Percentiles rank a stretch among this genome's conserved stretches.
phyloP scores from a whole-genome alignment of 1,284 basidiomycete species.

The Puccinia triticina region DNA sequence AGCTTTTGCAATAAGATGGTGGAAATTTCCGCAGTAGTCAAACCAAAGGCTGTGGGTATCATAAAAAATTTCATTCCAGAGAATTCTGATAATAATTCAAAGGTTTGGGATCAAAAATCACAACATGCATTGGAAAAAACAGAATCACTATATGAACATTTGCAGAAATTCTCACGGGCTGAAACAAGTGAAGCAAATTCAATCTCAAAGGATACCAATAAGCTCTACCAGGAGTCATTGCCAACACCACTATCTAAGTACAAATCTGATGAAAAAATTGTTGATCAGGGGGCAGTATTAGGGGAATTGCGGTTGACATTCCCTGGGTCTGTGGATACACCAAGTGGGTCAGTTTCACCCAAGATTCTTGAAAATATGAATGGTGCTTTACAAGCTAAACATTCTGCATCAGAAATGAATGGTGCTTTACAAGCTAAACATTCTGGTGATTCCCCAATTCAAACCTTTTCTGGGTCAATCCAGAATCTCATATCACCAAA shows the following conservation, averaged over 20 bases:
- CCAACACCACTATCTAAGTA: too few species aligned
- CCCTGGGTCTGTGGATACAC: too few species aligned
- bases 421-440: neutral
- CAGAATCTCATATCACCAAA: neutral
- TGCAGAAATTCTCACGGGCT: too few species aligned
- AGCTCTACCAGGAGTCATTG: too few species aligned
- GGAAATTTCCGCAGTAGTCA: neutral
- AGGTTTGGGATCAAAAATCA: neutral
- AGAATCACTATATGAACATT: neutral
- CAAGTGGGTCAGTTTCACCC: too few species aligned
- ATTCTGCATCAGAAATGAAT: neutral
- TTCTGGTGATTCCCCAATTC: neutral
- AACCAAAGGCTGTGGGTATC: neutral
- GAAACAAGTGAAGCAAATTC: too few species aligned
- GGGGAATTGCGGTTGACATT: too few species aligned
- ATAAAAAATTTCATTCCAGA: neutral
- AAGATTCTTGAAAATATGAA: too few species aligned
- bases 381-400: neutral
- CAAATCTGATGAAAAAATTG: too few species aligned
- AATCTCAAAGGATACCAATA: too few species aligned
- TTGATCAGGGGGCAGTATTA: too few species aligned
- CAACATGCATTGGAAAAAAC: neutral
- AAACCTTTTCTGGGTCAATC: neutral
- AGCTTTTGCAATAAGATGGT: neutral
- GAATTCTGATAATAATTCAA: neutral